Conservation (phyloP, 2,329 filamentous ascomycete genomes). For the Cadophora luteo-olivacea region DNA sequence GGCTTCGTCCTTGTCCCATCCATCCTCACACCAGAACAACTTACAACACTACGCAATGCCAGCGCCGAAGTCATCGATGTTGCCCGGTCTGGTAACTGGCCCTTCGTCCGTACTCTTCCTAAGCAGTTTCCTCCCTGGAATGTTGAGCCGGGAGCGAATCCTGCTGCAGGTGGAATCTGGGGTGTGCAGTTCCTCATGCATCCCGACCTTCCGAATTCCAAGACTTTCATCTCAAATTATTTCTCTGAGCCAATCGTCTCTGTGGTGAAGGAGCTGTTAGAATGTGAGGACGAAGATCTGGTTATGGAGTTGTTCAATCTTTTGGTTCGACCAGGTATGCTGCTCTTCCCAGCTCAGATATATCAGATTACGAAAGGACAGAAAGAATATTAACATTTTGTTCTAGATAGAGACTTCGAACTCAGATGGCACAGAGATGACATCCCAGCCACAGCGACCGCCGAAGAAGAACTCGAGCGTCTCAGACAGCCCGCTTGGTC, state of each 20-base stretch:
- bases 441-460: slow-evolving; percentile 68
- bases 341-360: neutral
- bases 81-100: slow-evolving; percentile 77
- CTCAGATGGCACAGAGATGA: slow-evolving; percentile 89
- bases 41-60: slow-evolving; percentile 66
- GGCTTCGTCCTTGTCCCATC: slow-evolving; percentile 78
- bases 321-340: slow-evolving; percentile 68
- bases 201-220: slow-evolving; percentile 68
- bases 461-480: slow-evolving; percentile 70
- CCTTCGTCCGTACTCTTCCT: slow-evolving; percentile 80
- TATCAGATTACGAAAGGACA: neutral
- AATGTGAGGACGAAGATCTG: slow-evolving; percentile 63
- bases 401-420: slow-evolving; percentile 65
- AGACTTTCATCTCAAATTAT: slow-evolving; percentile 71
- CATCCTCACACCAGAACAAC: slow-evolving; percentile 61
- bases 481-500: slow-evolving; percentile 70
- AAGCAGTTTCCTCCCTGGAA: slow-evolving; percentile 93
- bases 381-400: neutral
- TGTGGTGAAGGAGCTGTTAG: slow-evolving; percentile 69
- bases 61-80: slow-evolving; percentile 62
- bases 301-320: slow-evolving; percentile 91
- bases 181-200: slow-evolving; percentile 87
- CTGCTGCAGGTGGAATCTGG: slow-evolving; percentile 75
- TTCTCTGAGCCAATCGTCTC: slow-evolving; percentile 70
- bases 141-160: slow-evolving; percentile 45